These are phyloP conservation scores for Apiospora pterosperma DNA, from an alignment of 2,329 filamentous ascomycete genomes.

Conservation along the genomic window DNA sequence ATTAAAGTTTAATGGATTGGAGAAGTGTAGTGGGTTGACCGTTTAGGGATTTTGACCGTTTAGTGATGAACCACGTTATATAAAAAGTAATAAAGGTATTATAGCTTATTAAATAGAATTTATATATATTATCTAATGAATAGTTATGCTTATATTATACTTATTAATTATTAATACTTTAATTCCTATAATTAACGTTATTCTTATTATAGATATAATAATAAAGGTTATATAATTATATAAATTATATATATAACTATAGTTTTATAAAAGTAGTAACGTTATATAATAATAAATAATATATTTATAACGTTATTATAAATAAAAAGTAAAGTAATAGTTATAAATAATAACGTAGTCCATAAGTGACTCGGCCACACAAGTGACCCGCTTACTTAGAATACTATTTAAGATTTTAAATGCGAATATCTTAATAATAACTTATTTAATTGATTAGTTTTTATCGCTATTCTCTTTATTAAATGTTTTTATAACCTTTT, in stretches of 20 bases:
- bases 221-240: background rate
- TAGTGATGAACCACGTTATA: too few relatives aligned
- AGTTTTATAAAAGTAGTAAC: background rate
- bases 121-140: background rate
- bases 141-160: too few relatives aligned
- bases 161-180: background rate
- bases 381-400: too few relatives aligned
- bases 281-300: background rate
- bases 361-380: too few relatives aligned
- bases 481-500: too few relatives aligned
- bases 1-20: too few relatives aligned
- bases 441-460: too few relatives aligned
- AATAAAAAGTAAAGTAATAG: too few relatives aligned
- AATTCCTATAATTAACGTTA: background rate
- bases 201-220: background rate
- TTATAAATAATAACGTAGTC: too few relatives aligned
- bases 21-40: too few relatives aligned
- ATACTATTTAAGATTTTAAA: background rate
- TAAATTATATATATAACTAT: background rate
- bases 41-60: too few relatives aligned
- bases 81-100: background rate
- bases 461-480: too few relatives aligned
- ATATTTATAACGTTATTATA: background rate
- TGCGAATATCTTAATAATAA: background rate
- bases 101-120: background rate